A percentile compares a stretch with the other conserved stretches of the same genome.
Evolutionary conservation across 176 grass and related monocot species (phyloP).

Genomic region (Oryza nivara): DNA sequence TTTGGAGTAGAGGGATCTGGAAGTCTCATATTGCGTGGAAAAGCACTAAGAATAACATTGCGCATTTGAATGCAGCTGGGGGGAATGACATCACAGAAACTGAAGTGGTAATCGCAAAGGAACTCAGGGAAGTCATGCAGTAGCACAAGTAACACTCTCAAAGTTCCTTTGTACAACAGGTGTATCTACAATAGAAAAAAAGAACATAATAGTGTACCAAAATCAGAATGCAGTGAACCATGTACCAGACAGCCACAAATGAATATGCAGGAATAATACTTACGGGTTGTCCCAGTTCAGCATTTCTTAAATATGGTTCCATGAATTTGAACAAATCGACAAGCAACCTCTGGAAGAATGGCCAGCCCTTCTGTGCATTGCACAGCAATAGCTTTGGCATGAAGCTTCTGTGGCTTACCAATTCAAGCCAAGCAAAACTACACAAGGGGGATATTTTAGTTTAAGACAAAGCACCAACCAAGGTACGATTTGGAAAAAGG

Average conservation of each 20-base stretch:
- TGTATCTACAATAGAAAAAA: conserved; percentile 59
- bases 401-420: conserved; percentile 91
- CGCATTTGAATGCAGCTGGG: conserved; percentile 97
- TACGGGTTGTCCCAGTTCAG: conserved; percentile 81
- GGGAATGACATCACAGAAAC: conserved; percentile 97
- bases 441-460: conserved; percentile 8
- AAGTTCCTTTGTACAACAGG: conserved; percentile 88
- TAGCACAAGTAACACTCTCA: conserved; percentile 90
- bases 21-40: conserved; percentile 97
- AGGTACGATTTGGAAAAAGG: neutral
- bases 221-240: conserved; percentile 25
- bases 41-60: conserved; percentile 97
- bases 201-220: neutral
- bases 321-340: conserved; percentile 98
- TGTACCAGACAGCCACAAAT: neutral
- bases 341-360: conserved; percentile 87
- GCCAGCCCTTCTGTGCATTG: conserved; percentile 93
- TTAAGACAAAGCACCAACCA: conserved; percentile 1
- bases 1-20: conserved; percentile 97
- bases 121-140: conserved; percentile 98
- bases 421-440: conserved; percentile 98
- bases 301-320: conserved; percentile 93
- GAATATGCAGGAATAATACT: conserved; percentile 42
- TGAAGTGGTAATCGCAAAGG: conserved; percentile 96
- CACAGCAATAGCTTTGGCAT: conserved; percentile 85